A percentile compares a stretch with the other conserved stretches of the same genome.
Evolutionary conservation across 2,329 filamentous ascomycete species (phyloP).

Genomic region (Akanthomyces dipterigenus): DNA sequence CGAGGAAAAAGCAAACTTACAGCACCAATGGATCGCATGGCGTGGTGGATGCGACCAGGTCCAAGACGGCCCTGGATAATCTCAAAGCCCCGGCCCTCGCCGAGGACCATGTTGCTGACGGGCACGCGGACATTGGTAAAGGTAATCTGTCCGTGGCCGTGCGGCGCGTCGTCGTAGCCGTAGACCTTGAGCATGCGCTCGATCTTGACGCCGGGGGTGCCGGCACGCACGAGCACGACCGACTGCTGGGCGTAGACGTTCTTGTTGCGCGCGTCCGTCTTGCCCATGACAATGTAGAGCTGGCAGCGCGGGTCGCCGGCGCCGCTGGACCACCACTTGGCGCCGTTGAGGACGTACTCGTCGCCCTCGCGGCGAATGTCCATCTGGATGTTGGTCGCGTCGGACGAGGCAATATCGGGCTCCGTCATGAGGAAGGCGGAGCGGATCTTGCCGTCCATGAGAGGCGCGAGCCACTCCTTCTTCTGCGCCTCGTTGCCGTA

Average conservation of each 20-base stretch:
- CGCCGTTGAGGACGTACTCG: slow-evolving; percentile 83
- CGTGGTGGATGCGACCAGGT: slow-evolving; percentile 94
- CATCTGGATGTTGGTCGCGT: slow-evolving; percentile 89
- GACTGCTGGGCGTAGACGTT: slow-evolving; percentile 87
- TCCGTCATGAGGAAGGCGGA: slow-evolving; percentile 94
- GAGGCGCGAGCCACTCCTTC: slow-evolving; percentile 70
- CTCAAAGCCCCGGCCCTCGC: slow-evolving; percentile 91
- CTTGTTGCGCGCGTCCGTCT: slow-evolving; percentile 68
- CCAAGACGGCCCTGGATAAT: slow-evolving; percentile 97
- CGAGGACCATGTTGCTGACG: slow-evolving; percentile 75
- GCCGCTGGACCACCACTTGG: slow-evolving; percentile 99
- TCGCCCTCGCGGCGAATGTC: slow-evolving; percentile 76
- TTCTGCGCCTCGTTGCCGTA: slow-evolving; percentile 85
- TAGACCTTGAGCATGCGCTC: slow-evolving; percentile 91
- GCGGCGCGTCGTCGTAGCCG: slow-evolving; percentile 96
- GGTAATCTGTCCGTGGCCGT: slow-evolving; percentile 88
- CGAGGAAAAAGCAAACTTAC: slow-evolving; percentile 32
- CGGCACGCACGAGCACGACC: slow-evolving; percentile 79
- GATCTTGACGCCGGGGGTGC: slow-evolving; percentile 80
- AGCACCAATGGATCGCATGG: slow-evolving; percentile 89
- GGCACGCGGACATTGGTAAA: slow-evolving; percentile 91
- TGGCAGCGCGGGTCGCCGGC: slow-evolving; percentile 88
- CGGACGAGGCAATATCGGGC: slow-evolving; percentile 78
- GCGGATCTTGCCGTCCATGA: slow-evolving; percentile 78
- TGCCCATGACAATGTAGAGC: slow-evolving; percentile 96